These are phyloP conservation scores for Fonsecaea pedrosoi DNA, from an alignment of 2,329 filamentous ascomycete genomes.

Conservation along the genomic window DNA sequence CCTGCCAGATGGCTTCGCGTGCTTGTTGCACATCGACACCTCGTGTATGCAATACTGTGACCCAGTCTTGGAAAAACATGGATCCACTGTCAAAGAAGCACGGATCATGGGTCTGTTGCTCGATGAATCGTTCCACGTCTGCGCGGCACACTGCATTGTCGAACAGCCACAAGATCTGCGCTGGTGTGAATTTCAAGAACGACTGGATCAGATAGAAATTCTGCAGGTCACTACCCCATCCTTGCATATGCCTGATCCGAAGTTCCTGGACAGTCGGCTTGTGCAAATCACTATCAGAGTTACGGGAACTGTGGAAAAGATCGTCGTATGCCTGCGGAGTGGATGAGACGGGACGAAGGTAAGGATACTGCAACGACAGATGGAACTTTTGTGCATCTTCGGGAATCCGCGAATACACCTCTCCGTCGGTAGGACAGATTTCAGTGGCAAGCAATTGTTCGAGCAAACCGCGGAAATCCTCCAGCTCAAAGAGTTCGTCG, in stretches of 20 bases:
- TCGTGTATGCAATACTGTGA: slow-evolving; percentile 62
- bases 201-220: slow-evolving; percentile 71
- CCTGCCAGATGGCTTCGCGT: slow-evolving; percentile 34
- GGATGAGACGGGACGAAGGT: slow-evolving; percentile 3
- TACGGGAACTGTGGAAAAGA: slow-evolving; percentile 36
- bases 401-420: slow-evolving; percentile 42
- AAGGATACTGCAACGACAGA: slow-evolving; percentile 10
- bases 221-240: slow-evolving; percentile 69
- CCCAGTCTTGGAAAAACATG: slow-evolving; percentile 66
- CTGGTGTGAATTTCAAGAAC: slow-evolving; percentile 68
- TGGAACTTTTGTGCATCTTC: slow-evolving; percentile 23
- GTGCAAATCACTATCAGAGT: slow-evolving; percentile 12
- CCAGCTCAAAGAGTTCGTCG: slow-evolving; percentile 63
- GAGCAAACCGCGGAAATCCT: slow-evolving; percentile 63
- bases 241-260: slow-evolving; percentile 58
- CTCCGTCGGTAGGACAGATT: slow-evolving; percentile 66
- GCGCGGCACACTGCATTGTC: slow-evolving; percentile 63
- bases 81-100: slow-evolving; percentile 71
- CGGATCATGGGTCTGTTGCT: slow-evolving; percentile 54
- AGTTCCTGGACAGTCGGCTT: slow-evolving; percentile 49
- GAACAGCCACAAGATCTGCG: slow-evolving; percentile 64
- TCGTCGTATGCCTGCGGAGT: slow-evolving; percentile 12
- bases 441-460: slow-evolving; percentile 63
- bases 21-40: slow-evolving; percentile 57
- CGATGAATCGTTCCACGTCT: slow-evolving; percentile 63